phyloP scores from a whole-genome alignment of 306 rosid genomes.

The Cucumis cinereus region DNA sequence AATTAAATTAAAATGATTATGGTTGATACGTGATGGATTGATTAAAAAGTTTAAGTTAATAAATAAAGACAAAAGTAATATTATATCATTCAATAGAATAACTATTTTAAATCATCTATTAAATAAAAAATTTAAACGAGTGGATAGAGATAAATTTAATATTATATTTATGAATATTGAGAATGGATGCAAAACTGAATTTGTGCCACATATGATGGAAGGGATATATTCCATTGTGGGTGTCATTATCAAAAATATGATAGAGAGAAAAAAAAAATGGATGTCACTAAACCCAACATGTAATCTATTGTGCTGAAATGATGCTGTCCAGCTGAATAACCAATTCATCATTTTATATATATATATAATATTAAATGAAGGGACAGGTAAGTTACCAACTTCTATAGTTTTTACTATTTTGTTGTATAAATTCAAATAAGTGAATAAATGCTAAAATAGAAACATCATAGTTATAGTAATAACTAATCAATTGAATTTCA shows the following conservation, averaged over 20 bases:
- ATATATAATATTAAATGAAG: not conserved
- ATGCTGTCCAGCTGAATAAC: conserved; percentile 2
- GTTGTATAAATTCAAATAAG: not conserved
- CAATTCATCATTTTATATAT: not conserved
- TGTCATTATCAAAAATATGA: not conserved
- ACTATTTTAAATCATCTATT: too few species aligned
- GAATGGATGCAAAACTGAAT: not conserved
- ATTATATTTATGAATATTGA: too few species aligned
- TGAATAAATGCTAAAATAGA: not conserved
- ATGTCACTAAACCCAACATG: not conserved
- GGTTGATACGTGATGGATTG: too few species aligned
- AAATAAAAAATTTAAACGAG: too few species aligned
- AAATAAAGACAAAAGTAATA: too few species aligned
- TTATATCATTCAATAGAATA: too few species aligned
- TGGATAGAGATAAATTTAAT: too few species aligned
- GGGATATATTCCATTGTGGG: not conserved
- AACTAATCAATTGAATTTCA: too few species aligned
- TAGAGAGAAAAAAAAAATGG: not conserved
- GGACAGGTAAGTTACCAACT: conserved; percentile 4
- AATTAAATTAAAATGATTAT: too few species aligned
- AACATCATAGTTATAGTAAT: too few species aligned
- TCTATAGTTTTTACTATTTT: not conserved
- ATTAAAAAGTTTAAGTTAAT: too few species aligned
- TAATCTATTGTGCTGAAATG: not conserved
- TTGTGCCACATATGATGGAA: conserved; percentile 1